phyloP scores from a whole-genome alignment of 192 early-diverging fungal genomes.

The Mycoemilia scoparia region DNA sequence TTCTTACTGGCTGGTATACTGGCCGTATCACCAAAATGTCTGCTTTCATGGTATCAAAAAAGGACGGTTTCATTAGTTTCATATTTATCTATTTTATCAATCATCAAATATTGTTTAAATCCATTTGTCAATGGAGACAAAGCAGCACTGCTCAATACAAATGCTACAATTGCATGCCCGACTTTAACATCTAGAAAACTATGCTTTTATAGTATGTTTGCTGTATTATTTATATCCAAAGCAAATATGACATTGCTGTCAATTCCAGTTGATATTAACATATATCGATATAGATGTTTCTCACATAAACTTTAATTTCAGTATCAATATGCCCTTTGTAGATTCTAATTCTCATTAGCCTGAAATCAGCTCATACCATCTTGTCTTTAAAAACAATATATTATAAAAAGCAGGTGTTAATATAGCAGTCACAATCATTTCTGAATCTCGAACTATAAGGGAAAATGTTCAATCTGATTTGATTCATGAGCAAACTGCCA shows the following conservation, averaged over 20 bases:
- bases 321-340: no score
- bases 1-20: constrained; percentile 72
- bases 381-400: no score
- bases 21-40: constrained; percentile 69
- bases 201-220: constrained; percentile 57
- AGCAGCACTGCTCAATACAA: not conserved
- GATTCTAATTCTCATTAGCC: no score
- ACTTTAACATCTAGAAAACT: constrained; percentile 33
- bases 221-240: constrained; percentile 87
- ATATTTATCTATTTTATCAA: no score
- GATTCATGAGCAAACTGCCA: constrained; percentile 32
- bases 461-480: no score
- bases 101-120: no score
- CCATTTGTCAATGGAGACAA: constrained; percentile 7
- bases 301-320: no score
- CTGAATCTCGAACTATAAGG: no score
- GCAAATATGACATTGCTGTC: constrained; percentile 51
- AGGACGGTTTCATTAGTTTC: constrained; percentile 34
- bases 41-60: constrained; percentile 41
- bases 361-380: no score
- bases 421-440: no score
- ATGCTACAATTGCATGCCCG: constrained; percentile 14
- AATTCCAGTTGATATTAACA: constrained; percentile 41
- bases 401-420: no score
- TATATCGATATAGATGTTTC: no score